Conservation (phyloP, 106 monocot genomes). For the Dioscorea dumetorum region DNA sequence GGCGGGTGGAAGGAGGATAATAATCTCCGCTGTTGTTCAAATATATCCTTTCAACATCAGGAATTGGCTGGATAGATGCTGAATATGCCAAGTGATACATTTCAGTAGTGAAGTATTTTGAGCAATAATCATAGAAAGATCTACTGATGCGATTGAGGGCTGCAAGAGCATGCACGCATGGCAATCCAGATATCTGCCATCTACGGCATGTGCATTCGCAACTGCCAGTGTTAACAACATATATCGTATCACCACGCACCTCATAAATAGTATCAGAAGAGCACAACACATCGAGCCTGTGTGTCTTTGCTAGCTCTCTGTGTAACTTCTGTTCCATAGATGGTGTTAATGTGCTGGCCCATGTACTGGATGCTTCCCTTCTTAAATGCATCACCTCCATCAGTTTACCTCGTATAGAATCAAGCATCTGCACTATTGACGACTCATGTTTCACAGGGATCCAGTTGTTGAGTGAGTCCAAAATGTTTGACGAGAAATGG, state of each 20-base stretch:
- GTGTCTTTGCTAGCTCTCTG: conserved; percentile 44
- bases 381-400: conserved; percentile 53
- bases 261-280: conserved; percentile 91
- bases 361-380: conserved; percentile 33
- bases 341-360: conserved; percentile 53
- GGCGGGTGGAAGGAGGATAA: conserved; percentile 40
- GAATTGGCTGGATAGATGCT: conserved; percentile 50
- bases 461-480: conserved; percentile 68
- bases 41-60: conserved; percentile 48
- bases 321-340: conserved; percentile 65
- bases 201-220: conserved; percentile 84
- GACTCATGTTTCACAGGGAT: conserved; percentile 70
- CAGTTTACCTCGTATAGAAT: conserved; percentile 56
- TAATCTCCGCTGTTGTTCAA: conserved; percentile 32
- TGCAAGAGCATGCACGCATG: conserved; percentile 72
- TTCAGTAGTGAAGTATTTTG: conserved; percentile 44
- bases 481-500: conserved; percentile 63
- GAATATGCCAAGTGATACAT: conserved; percentile 49
- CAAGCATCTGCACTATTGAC: conserved; percentile 64
- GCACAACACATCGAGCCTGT: conserved; percentile 69
- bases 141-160: conserved; percentile 48
- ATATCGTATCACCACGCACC: conserved; percentile 71
- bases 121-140: conserved; percentile 64
- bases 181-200: conserved; percentile 88
- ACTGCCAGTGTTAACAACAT: conserved; percentile 51